phyloP scores from a whole-genome alignment of 2,329 filamentous ascomycete genomes.

The Colletotrichum melonis region DNA sequence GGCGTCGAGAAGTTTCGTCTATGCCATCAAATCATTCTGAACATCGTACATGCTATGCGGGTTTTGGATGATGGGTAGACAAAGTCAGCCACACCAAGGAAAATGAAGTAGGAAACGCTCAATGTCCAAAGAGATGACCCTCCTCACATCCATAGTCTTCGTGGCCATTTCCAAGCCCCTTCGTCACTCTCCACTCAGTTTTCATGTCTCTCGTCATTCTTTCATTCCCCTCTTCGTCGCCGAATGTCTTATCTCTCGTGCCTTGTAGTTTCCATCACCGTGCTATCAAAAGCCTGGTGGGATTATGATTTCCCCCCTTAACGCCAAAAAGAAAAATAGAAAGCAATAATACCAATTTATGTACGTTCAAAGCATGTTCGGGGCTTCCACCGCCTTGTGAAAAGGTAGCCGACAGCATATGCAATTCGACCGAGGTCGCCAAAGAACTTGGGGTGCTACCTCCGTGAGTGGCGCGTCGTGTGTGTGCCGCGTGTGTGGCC shows the following conservation, averaged over 20 bases:
- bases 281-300: not conserved
- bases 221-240: constrained; percentile 11
- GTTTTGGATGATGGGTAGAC: not conserved
- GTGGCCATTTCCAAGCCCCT: constrained; percentile 1
- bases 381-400: not conserved
- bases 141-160: not conserved
- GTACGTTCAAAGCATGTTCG: constrained; percentile 26
- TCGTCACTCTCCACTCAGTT: not conserved
- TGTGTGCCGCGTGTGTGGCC: constrained; percentile 33
- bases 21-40: constrained; percentile 21
- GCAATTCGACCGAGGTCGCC: not conserved
- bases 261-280: not conserved
- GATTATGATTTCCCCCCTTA: constrained; percentile 8
- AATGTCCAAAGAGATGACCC: constrained; percentile 15
- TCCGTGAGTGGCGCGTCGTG: constrained; percentile 44
- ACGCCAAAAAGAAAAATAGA: constrained; percentile 10
- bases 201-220: not conserved
- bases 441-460: constrained; percentile 37
- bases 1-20: constrained; percentile 16
- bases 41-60: constrained; percentile 33
- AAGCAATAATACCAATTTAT: constrained; percentile 26
- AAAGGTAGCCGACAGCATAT: constrained; percentile 8
- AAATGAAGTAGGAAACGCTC: constrained; percentile 28
- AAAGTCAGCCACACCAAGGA: constrained; percentile 4
- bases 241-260: constrained; percentile 24